Evolutionary conservation across 2,329 filamentous ascomycete genomes (phyloP).

Genomic region (Pseudocercospora musae): DNA sequence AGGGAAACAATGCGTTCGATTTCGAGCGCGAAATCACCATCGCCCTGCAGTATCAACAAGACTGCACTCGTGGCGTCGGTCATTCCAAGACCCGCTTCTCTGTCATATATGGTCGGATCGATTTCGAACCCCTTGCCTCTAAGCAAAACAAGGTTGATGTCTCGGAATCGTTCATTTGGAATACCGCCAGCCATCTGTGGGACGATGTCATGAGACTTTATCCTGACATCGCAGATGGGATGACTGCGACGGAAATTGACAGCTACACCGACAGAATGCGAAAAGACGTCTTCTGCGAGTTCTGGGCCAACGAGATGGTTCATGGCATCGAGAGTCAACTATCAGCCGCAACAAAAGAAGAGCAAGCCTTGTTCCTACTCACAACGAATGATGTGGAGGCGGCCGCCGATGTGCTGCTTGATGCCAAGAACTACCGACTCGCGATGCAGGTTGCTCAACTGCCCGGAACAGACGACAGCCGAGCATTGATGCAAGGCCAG

Average conservation of each 20-base stretch:
- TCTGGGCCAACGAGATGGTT: constrained; percentile 53
- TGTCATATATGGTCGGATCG: not conserved
- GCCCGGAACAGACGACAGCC: constrained; percentile 66
- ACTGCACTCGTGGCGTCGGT: constrained; percentile 22
- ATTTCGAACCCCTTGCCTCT: not conserved
- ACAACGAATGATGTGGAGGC: constrained; percentile 76
- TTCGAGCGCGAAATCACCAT: not conserved
- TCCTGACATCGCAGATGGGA: constrained; percentile 32
- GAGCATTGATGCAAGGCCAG: constrained; percentile 73
- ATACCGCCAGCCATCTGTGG: constrained; percentile 81
- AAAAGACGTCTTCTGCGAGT: constrained; percentile 65
- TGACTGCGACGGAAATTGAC: constrained; percentile 43
- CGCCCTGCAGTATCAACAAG: not conserved
- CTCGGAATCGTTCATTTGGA: constrained; percentile 77
- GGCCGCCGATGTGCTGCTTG: constrained; percentile 75
- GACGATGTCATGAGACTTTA: constrained; percentile 54
- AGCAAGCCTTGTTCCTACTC: constrained; percentile 78
- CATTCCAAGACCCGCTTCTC: constrained; percentile 35
- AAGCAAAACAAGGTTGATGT: constrained; percentile 15
- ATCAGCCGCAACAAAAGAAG: constrained; percentile 65
- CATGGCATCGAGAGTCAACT: constrained; percentile 44
- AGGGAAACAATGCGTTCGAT: not conserved
- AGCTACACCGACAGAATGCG: constrained; percentile 40
- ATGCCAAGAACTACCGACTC: constrained; percentile 76
- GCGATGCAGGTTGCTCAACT: constrained; percentile 81